Percentiles rank a stretch among this genome's conserved stretches.
These are phyloP conservation scores for Halteria grandinella DNA, from an alignment of 73 alveolate genomes.

Conservation along the genomic window DNA sequence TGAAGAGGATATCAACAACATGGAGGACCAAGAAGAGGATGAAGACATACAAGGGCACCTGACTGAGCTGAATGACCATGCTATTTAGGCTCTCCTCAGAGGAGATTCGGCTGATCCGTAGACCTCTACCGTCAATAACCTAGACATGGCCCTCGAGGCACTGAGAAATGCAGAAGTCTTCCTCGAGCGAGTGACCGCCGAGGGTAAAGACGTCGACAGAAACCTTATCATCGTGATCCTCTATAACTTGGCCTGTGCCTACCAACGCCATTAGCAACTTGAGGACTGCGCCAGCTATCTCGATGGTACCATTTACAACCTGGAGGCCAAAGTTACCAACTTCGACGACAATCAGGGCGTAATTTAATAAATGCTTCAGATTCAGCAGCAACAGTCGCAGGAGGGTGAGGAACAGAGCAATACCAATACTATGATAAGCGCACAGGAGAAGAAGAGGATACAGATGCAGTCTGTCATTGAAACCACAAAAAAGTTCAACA, in stretches of 20 bases:
- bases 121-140: no score
- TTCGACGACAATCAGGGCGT: conserved; percentile 55
- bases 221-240: conserved; percentile 63
- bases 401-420: no score
- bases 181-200: conserved; percentile 59
- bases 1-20: not conserved
- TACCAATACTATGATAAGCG: no score
- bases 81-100: conserved; percentile 56
- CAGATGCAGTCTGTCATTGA: no score
- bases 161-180: conserved; percentile 64
- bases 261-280: conserved; percentile 58
- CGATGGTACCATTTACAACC: conserved; percentile 60
- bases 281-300: conserved; percentile 70
- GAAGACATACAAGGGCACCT: conserved; percentile 57
- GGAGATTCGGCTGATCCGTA: no score
- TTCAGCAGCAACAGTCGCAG: not conserved
- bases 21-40: conserved; percentile 21
- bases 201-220: conserved; percentile 68
- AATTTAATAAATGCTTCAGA: conserved; percentile 9
- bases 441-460: no score
- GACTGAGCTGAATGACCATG: conserved; percentile 68
- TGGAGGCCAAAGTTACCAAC: conserved; percentile 51
- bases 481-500: conserved; percentile 41
- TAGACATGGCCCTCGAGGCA: conserved; percentile 65
- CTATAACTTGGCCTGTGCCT: conserved; percentile 72